Evolutionary conservation across 192 early-diverging fungal genomes (phyloP).

Genomic region (Entophlyctis luteolus): DNA sequence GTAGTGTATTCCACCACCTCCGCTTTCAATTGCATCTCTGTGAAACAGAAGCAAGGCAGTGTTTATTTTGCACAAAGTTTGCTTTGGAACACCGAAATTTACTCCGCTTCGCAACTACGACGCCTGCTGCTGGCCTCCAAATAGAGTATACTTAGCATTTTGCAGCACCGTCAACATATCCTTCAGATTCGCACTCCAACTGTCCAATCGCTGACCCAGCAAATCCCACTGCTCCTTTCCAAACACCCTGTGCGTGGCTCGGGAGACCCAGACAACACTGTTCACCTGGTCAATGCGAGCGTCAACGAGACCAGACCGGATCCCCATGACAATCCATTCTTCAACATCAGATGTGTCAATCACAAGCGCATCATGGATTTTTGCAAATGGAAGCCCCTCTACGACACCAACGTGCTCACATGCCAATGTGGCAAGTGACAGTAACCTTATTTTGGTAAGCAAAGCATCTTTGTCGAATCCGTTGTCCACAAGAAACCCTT

Average conservation of each 20-base stretch:
- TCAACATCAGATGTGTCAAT: constrained; percentile 81
- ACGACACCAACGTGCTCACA: constrained; percentile 55
- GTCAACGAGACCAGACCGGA: constrained; percentile 87
- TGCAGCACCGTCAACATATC: constrained; percentile 81
- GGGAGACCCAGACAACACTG: constrained; percentile 70
- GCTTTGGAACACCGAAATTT: no score
- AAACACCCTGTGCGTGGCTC: constrained; percentile 83
- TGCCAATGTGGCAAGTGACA: constrained; percentile 75
- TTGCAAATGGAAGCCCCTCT: constrained; percentile 62
- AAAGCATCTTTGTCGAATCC: constrained; percentile 55
- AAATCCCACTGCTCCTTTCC: constrained; percentile 76
- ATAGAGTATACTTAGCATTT: no score
- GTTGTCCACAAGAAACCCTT: constrained; percentile 48
- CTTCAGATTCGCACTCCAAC: constrained; percentile 77
- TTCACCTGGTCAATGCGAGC: constrained; percentile 91
- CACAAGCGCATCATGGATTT: constrained; percentile 71
- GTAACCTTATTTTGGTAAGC: constrained; percentile 77
- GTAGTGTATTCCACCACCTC: no score
- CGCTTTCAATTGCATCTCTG: no score
- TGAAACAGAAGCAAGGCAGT: no score
- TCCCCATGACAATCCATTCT: constrained; percentile 91
- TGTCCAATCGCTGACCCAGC: constrained; percentile 60
- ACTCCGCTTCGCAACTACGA: no score
- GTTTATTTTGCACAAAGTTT: no score
- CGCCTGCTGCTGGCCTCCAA: no score